phyloP scores from a whole-genome alignment of 108 stramenopile species.

The Nannochloropsis gaditana region DNA sequence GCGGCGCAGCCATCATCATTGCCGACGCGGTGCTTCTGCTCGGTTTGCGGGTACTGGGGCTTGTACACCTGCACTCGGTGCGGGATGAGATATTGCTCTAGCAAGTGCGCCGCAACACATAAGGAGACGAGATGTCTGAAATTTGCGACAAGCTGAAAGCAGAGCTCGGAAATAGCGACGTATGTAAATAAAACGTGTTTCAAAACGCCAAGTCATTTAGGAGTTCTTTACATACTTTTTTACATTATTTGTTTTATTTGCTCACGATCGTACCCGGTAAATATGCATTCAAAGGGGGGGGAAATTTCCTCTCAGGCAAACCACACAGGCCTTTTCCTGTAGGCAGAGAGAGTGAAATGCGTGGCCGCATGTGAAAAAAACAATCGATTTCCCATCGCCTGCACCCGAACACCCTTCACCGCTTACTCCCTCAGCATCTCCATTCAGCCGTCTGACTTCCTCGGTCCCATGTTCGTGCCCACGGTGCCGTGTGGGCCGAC shows the following conservation, averaged over 20 bases:
- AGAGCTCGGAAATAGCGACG: too few species aligned
- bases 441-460: not conserved
- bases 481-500: too few species aligned
- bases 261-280: not conserved
- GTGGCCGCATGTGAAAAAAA: constrained; percentile 8
- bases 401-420: not conserved
- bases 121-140: constrained; percentile 54
- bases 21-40: constrained; percentile 49
- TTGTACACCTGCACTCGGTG: constrained; percentile 48
- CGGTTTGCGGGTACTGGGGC: constrained; percentile 51
- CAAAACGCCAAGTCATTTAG: too few species aligned
- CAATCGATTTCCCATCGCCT: not conserved
- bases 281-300: not conserved
- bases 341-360: not conserved
- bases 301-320: not conserved
- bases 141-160: constrained; percentile 22
- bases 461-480: not conserved
- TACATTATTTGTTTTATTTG: not conserved
- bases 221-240: not conserved
- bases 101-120: constrained; percentile 44
- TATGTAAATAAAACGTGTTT: too few species aligned
- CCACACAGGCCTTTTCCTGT: not conserved
- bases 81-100: constrained; percentile 48
- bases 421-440: not conserved
- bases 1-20: constrained; percentile 44